Percentiles rank a stretch among this genome's conserved stretches.
Evolutionary conservation across 2,329 filamentous ascomycete genomes (phyloP).

Genomic region (Pestalotiopsis sp.): DNA sequence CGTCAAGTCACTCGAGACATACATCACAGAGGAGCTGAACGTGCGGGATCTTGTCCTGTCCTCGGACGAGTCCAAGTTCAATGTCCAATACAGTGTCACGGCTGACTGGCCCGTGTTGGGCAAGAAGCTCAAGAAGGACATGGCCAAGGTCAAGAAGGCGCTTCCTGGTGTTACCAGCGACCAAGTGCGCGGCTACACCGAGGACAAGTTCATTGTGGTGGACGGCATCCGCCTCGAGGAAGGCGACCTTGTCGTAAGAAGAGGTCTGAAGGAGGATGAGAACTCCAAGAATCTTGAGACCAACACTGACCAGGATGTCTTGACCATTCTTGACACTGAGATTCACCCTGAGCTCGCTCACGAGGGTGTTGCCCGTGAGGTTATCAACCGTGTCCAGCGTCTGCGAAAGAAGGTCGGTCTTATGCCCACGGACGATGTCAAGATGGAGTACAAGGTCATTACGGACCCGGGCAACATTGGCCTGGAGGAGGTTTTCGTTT

Average conservation of each 20-base stretch:
- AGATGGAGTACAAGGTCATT: conserved; percentile 87
- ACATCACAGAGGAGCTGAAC: conserved; percentile 91
- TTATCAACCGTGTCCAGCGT: conserved; percentile 90
- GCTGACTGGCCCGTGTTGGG: conserved; percentile 94
- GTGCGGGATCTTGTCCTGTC: conserved; percentile 82
- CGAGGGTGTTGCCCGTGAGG: conserved; percentile 86
- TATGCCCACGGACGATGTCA: conserved; percentile 88
- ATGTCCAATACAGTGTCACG: conserved; percentile 84
- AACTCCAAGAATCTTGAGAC: conserved; percentile 76
- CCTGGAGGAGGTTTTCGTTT: conserved; percentile 66
- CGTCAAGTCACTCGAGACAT: conserved; percentile 79
- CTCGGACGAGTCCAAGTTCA: conserved; percentile 85
- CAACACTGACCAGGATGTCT: conserved; percentile 84
- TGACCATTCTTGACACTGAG: conserved; percentile 84
- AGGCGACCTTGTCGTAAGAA: conserved; percentile 81
- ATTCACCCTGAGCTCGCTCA: conserved; percentile 82
- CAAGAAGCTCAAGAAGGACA: conserved; percentile 97
- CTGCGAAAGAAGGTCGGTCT: conserved; percentile 92
- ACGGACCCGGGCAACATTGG: conserved; percentile 76
- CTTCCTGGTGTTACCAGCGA: conserved; percentile 76
- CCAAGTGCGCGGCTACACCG: conserved; percentile 77
- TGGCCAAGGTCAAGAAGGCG: conserved; percentile 86
- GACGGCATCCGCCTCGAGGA: conserved; percentile 82
- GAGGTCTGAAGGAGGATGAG: conserved; percentile 73
- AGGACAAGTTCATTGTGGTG: conserved; percentile 73